These are phyloP conservation scores for Phylloporus rhodoxanthus DNA, from an alignment of 768 basidiomycete species.

Conservation along the genomic window DNA sequence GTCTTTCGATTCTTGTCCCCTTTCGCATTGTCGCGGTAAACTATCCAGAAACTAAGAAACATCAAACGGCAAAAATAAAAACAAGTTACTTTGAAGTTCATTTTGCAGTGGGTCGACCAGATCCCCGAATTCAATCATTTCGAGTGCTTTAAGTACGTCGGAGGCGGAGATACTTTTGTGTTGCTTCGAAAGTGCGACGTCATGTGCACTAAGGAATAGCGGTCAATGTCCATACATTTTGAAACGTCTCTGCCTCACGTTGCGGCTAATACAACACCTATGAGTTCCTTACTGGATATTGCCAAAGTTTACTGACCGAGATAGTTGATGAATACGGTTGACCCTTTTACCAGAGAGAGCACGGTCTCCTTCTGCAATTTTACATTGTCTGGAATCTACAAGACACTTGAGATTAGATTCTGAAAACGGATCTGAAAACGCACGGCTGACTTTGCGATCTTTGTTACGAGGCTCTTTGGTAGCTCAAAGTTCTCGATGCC, in stretches of 20 bases:
- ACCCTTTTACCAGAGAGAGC: conserved; percentile 76
- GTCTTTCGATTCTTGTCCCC: conserved; percentile 46
- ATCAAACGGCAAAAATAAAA: background rate
- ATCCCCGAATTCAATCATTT: conserved; percentile 71
- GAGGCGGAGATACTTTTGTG: conserved; percentile 87
- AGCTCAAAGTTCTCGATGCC: conserved; percentile 89
- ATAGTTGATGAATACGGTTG: conserved; percentile 94
- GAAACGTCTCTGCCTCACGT: conserved; percentile 32
- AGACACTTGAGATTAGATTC: background rate
- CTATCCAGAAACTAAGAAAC: conserved; percentile 31
- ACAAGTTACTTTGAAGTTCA: conserved; percentile 54
- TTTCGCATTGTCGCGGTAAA: conserved; percentile 60
- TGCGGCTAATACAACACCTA: conserved; percentile 33
- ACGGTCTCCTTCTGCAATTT: conserved; percentile 91
- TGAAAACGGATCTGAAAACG: conserved; percentile 21
- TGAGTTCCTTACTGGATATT: background rate
- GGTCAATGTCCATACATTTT: conserved; percentile 5
- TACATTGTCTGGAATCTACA: conserved; percentile 73
- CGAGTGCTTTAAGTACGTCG: conserved; percentile 84
- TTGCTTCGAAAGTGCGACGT: conserved; percentile 76
- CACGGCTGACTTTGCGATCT: conserved; percentile 81
- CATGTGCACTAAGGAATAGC: conserved; percentile 60
- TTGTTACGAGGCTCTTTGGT: conserved; percentile 75
- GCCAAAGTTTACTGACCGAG: conserved; percentile 49
- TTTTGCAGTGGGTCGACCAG: conserved; percentile 54